phyloP scores from a whole-genome alignment of 805 yeast species.

The Metschnikowia corniflorae region DNA sequence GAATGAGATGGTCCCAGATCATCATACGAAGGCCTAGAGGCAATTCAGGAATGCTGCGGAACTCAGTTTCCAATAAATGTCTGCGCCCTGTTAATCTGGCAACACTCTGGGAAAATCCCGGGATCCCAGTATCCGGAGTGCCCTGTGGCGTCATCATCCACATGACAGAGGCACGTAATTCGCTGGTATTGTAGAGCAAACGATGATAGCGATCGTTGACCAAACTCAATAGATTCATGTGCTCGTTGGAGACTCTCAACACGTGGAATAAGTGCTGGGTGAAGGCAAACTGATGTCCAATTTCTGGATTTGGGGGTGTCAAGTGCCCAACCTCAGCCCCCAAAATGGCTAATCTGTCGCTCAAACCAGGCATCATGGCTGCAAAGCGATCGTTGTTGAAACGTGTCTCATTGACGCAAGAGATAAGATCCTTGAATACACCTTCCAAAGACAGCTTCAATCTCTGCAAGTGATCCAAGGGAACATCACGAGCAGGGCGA shows the following conservation, averaged over 20 bases:
- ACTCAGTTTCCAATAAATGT: background rate
- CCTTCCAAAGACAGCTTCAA: background rate
- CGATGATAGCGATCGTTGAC: background rate
- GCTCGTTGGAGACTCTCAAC: background rate
- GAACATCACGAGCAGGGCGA: too few relatives aligned
- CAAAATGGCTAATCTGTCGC: background rate
- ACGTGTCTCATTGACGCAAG: background rate
- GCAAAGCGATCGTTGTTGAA: background rate
- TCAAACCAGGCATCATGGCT: background rate
- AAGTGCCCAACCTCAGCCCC: background rate
- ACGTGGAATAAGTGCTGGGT: background rate
- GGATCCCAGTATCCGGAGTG: background rate
- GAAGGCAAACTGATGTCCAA: background rate
- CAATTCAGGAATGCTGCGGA: background rate
- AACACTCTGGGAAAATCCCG: background rate
- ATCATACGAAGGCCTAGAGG: background rate
- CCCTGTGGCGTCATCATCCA: slow-evolving; percentile 1
- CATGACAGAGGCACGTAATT: slow-evolving; percentile 1
- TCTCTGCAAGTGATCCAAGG: background rate
- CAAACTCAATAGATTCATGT: background rate
- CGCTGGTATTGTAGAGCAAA: background rate
- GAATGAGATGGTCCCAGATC: background rate
- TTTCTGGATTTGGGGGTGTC: background rate
- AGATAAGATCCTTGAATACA: background rate
- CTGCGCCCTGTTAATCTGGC: background rate